These are phyloP conservation scores for Amphibolis antarctica DNA, from an alignment of 106 monocot genomes.

Conservation along the genomic window DNA sequence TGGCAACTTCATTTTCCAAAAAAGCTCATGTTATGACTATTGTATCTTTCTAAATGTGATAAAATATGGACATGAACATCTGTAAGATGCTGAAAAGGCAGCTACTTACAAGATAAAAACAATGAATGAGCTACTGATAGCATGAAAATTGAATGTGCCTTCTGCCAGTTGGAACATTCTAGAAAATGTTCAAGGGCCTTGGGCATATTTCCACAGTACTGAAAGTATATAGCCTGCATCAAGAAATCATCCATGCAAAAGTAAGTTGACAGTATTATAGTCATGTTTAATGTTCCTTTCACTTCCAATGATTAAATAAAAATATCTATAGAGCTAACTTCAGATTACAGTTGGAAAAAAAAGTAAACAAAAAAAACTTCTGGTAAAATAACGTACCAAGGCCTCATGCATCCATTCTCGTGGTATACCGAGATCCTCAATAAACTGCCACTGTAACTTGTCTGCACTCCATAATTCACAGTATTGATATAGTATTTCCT, in stretches of 20 bases:
- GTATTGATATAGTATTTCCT: constrained; percentile 72
- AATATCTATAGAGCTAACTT: too few relatives aligned
- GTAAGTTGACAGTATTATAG: background rate
- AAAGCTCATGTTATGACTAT: background rate
- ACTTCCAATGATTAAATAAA: background rate
- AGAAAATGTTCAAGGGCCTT: constrained; percentile 80
- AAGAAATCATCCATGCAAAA: background rate
- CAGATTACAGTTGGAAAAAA: too few relatives aligned
- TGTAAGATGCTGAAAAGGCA: background rate
- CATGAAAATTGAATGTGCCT: constrained; percentile 84
- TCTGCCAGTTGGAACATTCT: constrained; percentile 75
- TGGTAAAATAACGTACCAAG: constrained; percentile 41
- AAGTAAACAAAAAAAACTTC: too few relatives aligned
- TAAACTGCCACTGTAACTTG: constrained; percentile 57
- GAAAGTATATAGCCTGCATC: constrained; percentile 66
- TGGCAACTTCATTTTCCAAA: background rate
- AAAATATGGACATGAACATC: background rate
- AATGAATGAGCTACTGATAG: constrained; percentile 68
- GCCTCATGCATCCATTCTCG: constrained; percentile 90
- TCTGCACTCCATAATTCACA: constrained; percentile 75
- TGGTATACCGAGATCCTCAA: constrained; percentile 83
- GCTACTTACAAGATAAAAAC: constrained; percentile 73
- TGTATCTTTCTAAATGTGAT: background rate
- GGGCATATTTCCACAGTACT: constrained; percentile 69
- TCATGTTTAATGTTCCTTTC: background rate